A percentile compares a stretch with the other conserved stretches of the same genome.
Evolutionary conservation across 768 basidiomycete genomes (phyloP).

Genomic region (Leucosporidium yakuticum): DNA sequence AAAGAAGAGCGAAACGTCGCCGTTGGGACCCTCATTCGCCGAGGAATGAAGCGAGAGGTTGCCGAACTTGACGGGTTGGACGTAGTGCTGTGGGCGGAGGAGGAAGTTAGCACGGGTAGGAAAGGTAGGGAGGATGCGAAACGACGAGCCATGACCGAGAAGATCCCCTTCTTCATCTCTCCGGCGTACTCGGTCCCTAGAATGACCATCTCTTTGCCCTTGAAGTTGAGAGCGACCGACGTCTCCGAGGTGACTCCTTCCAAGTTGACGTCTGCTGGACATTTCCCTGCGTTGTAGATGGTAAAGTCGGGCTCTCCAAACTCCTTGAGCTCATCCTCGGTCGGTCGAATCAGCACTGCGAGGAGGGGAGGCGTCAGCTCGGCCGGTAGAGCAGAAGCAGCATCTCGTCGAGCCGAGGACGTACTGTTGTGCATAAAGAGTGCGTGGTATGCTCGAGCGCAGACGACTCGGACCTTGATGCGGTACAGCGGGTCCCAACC

Average conservation of each 20-base stretch:
- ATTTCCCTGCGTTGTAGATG: constrained; percentile 99
- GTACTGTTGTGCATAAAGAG: constrained; percentile 50
- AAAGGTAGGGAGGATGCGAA: neutral
- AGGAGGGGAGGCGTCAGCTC: constrained; percentile 7
- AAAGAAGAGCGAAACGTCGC: constrained; percentile 97
- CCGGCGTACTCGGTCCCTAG: constrained; percentile 58
- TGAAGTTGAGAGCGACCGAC: constrained; percentile 99
- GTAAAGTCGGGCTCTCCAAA: constrained; percentile 98
- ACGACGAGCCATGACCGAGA: constrained; percentile 41
- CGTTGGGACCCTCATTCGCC: constrained; percentile 84
- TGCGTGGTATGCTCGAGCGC: constrained; percentile 96
- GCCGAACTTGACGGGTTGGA: constrained; percentile 97
- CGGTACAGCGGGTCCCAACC: constrained; percentile 94
- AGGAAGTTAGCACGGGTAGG: neutral
- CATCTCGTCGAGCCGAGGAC: neutral
- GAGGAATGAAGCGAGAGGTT: constrained; percentile 97
- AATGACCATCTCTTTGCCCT: constrained; percentile 99
- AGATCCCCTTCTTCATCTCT: constrained; percentile 99
- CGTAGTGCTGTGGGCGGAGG: constrained; percentile 68
- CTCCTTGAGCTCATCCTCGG: constrained; percentile 80
- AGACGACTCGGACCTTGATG: constrained; percentile 99
- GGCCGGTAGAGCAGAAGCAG: neutral
- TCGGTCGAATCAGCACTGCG: constrained; percentile 93
- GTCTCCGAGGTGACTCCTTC: constrained; percentile 95
- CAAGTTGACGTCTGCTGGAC: constrained; percentile 98